Evolutionary conservation across 805 yeast genomes (phyloP), one percentile per base, ranked within the genome.

Genomic region (Wickerhamomyces sydowiorum): DNA sequence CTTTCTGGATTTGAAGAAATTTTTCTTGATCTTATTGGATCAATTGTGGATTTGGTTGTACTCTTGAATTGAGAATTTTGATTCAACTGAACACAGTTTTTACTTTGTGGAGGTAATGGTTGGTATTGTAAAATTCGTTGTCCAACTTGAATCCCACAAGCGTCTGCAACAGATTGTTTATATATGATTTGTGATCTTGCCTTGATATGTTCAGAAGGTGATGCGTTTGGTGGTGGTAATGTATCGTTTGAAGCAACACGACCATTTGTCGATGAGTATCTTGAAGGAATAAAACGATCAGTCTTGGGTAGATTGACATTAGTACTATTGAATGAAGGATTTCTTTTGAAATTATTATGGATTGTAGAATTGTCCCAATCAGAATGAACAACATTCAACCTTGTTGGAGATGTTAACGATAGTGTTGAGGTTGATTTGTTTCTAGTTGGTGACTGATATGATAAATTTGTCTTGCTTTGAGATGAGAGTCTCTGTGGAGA

Each of bases 1-100:
- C 96, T 75, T 50, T 87, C 96, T 1, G 99, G 98, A 27, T 87
- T 86, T 0, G 87, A 78, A 21, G 95, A 87, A 37, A 93, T 73
- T 52, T 80, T 82, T 50, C 95, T 78, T 38, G 86, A 76, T 53
- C 89, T 70, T 15, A 85, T 80, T 29, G 79, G 72, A 5, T 83
- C 85, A 22, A 74, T 69, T 10, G 70, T 64, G 36, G 66, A 55
- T 29, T 66, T 57, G 38, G 62, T 62, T 36, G 52, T 53, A 32
- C 54, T 62, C 7, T 35, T 33, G 31, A 51, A 48, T 27, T 43
- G 38, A 9, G 58, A 44, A 17, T 51, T 50, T 31, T 51, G 41
- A 44, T 51, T 48, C 52, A 59, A 40, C 38, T 52, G 49, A 18
- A 54, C 39, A 33, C 49, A 35, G 18, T 53, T 46, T 46, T 54